Evolutionary conservation across 345 rosid species (phyloP).

Genomic region (Gossypium stocksii): DNA sequence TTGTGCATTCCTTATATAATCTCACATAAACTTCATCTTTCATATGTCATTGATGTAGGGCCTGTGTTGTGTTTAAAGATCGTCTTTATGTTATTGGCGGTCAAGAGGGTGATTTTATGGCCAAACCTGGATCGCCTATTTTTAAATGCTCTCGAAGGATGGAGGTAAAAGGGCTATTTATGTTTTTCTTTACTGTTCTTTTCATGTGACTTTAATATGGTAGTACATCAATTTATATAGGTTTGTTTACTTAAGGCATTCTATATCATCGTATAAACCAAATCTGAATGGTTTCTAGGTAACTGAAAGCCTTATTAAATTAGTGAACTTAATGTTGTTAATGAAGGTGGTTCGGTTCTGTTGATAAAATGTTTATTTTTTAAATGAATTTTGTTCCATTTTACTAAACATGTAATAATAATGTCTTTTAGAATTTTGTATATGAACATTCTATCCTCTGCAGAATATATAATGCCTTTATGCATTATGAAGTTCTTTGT

Average conservation of each 20-base stretch:
- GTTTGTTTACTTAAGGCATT: neutral
- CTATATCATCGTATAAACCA: neutral
- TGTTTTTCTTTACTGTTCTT: neutral
- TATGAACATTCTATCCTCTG: neutral
- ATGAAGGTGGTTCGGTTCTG: neutral
- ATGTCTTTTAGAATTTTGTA: neutral
- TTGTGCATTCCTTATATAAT: neutral
- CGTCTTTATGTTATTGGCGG: constrained; percentile 77
- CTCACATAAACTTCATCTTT: neutral
- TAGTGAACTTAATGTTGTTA: neutral
- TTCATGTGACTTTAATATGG: neutral
- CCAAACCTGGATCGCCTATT: constrained; percentile 95
- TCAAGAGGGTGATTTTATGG: constrained; percentile 99
- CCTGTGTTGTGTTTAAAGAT: constrained; percentile 75
- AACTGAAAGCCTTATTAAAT: neutral
- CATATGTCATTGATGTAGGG: constrained; percentile 38
- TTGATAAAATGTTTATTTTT: neutral
- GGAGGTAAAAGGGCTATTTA: constrained; percentile 46
- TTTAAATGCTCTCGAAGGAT: constrained; percentile 92
- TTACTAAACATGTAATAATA: neutral
- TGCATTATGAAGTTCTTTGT: neutral
- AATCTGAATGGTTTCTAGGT: neutral
- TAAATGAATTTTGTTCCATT: neutral
- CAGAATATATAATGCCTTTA: neutral
- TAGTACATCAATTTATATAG: neutral